Evolutionary conservation across 495 filamentous ascomycete species (phyloP), one percentile per base, ranked within the genome.

Genomic region (Monascus purpureus): DNA sequence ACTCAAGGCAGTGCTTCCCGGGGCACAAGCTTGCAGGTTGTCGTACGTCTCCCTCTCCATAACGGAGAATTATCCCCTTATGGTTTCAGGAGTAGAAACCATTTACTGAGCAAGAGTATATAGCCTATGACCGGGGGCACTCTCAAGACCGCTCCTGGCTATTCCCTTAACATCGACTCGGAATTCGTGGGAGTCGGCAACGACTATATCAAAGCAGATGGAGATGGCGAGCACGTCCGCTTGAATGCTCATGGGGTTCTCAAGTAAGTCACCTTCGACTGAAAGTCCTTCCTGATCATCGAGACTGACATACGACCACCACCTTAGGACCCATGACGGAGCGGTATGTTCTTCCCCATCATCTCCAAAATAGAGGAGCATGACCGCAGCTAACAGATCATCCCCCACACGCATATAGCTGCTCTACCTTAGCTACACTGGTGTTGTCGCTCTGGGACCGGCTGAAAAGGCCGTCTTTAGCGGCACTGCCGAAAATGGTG

Each of bases 151-250:
- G 59, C 59, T 13, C 40, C 55, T 0, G 44, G 51, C 7, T 67
- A 65, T 40, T 41, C 41, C 3, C 60, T 59, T 0, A 38, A 46
- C 12, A 27, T 73, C 14, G 60, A 71, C 37, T 63, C 61, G n/a
- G 45, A 55, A 13, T 65, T 70, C 32, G 47, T 55, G 15, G 61
- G 64, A 28, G 36, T 39, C 4, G 68, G 65, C n/a, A 57, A 54
- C 35, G 68, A 72, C 37, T 70, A 57, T 41, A 70, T 75, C 53
- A 58, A 53, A 25, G 43, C 49, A 8, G 62, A 70, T 41, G 54
- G 63, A 1, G 56, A 64, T 36, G 59, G 58, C 13, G 51, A 53
- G 35, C 51, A 63, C 23, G 48, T 65, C 37, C 61, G 68, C 2
- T 53, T 75, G 33, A 55, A 74, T 33, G 69, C 71, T 5, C 60